Conservation (phyloP, 2,329 filamentous ascomycete species). For the Didymellaceae sp. region DNA sequence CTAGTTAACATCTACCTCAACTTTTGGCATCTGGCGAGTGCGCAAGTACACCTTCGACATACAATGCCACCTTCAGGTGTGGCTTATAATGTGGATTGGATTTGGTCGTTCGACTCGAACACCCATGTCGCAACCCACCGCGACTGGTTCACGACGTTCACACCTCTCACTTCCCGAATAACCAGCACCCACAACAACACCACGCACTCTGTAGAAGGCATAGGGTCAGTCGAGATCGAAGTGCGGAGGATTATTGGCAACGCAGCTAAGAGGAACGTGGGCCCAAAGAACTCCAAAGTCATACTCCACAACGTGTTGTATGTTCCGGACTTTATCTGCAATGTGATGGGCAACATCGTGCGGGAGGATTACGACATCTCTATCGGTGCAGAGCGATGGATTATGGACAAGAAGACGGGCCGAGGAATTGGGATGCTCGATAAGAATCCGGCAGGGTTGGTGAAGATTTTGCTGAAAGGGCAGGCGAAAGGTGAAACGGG, state of each 20-base stretch:
- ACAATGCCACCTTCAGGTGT: conserved; percentile 5
- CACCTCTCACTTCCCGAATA: conserved; percentile 1
- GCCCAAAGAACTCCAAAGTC: conserved; percentile 5
- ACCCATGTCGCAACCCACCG: conserved; percentile 1
- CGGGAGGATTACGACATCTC: conserved; percentile 9
- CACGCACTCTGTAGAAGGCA: conserved; percentile 1
- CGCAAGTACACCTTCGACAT: neutral
- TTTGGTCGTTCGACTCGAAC: conserved; percentile 9
- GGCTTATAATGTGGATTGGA: conserved; percentile 5
- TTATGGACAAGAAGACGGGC: conserved; percentile 10
- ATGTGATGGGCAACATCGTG: conserved; percentile 4
- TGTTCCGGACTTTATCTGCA: conserved; percentile 9
- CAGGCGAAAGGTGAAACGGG: conserved; percentile 5
- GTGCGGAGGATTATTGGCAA: conserved; percentile 7
- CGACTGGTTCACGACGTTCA: conserved; percentile 5
- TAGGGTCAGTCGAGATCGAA: conserved; percentile 1
- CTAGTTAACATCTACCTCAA: neutral
- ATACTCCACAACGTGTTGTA: conserved; percentile 7
- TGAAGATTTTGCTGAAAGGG: conserved; percentile 6
- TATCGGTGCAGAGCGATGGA: conserved; percentile 8
- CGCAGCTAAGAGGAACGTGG: conserved; percentile 5
- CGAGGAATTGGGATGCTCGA: conserved; percentile 1
- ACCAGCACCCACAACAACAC: conserved; percentile 1
- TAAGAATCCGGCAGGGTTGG: conserved; percentile 5
- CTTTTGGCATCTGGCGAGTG: neutral